Percentiles rank a stretch among this genome's conserved stretches.
Conservation (phyloP, 2,329 filamentous ascomycete species). For the Nothopassalora personata region DNA sequence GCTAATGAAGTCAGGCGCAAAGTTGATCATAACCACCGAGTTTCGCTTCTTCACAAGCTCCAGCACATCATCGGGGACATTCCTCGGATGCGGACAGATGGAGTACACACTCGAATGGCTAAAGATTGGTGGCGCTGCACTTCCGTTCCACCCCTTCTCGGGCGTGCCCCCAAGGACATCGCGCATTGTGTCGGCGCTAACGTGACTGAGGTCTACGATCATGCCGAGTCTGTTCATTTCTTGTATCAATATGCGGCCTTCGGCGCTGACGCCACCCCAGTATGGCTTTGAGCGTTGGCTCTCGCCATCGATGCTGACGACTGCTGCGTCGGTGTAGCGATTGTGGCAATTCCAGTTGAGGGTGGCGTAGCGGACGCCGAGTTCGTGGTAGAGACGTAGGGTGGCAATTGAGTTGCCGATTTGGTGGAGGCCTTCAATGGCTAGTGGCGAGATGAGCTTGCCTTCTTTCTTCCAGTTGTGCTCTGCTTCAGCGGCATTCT, state of each 20-base stretch:
- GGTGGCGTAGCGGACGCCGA: conserved; percentile 83
- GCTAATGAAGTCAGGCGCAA: conserved; percentile 74
- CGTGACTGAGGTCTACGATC: conserved; percentile 85
- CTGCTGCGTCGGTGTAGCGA: conserved; percentile 76
- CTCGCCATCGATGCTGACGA: conserved; percentile 49
- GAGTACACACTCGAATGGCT: conserved; percentile 78
- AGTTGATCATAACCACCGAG: conserved; percentile 87
- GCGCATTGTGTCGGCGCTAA: conserved; percentile 73
- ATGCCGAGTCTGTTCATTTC: conserved; percentile 96
- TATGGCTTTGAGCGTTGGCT: conserved; percentile 47
- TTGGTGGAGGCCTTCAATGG: conserved; percentile 85
- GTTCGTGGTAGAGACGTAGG: conserved; percentile 66
- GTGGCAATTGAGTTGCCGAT: conserved; percentile 79
- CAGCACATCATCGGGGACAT: conserved; percentile 81
- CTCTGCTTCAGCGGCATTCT: conserved; percentile 57
- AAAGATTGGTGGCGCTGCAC: conserved; percentile 78
- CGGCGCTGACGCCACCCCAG: conserved; percentile 67
- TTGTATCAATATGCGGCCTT: conserved; percentile 62
- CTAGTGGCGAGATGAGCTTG: conserved; percentile 68
- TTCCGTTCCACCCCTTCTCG: conserved; percentile 60
- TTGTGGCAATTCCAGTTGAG: conserved; percentile 94
- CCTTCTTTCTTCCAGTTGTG: conserved; percentile 42
- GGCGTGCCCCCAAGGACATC: conserved; percentile 62
- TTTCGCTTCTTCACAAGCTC: conserved; percentile 66
- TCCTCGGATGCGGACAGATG: conserved; percentile 81